Evolutionary conservation across 768 basidiomycete genomes (phyloP).

Genomic region (Termitomyces bulborhizus): DNA sequence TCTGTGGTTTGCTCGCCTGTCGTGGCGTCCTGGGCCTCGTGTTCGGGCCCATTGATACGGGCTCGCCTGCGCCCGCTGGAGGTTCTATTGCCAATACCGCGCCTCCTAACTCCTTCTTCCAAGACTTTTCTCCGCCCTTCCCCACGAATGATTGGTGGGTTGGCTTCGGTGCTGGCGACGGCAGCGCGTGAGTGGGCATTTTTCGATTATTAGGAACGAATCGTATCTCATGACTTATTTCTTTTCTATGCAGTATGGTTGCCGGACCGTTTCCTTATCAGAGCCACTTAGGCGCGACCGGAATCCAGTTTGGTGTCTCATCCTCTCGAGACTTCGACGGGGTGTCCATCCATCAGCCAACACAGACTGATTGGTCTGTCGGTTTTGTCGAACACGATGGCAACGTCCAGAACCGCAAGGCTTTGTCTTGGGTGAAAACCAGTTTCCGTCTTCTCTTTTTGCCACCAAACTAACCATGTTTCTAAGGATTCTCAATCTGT

Average conservation of each 20-base stretch:
- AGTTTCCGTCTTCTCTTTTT: neutral
- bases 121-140: slow-evolving; percentile 25
- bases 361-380: slow-evolving; percentile 25
- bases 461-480: neutral
- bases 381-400: slow-evolving; percentile 26
- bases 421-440: slow-evolving; percentile 23
- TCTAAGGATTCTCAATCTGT: slow-evolving; percentile 26
- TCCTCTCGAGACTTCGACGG: slow-evolving; percentile 24
- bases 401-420: slow-evolving; percentile 23
- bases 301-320: slow-evolving; percentile 26
- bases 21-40: slow-evolving; percentile 7
- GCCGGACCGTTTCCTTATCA: slow-evolving; percentile 28
- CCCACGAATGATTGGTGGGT: slow-evolving; percentile 32
- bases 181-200: slow-evolving; percentile 15
- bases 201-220: neutral
- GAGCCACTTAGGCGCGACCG: slow-evolving; percentile 18
- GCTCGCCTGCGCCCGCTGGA: slow-evolving; percentile 19
- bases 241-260: slow-evolving; percentile 15
- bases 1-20: slow-evolving; percentile 1
- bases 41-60: slow-evolving; percentile 22
- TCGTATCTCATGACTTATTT: no score
- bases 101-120: slow-evolving; percentile 27
- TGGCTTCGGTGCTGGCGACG: slow-evolving; percentile 23
- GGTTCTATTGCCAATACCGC: slow-evolving; percentile 19
- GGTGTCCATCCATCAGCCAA: slow-evolving; percentile 24